Base-by-base conservation (phyloP, 192 early-diverging fungal genomes). In the Mortierella claussenii region DNA sequence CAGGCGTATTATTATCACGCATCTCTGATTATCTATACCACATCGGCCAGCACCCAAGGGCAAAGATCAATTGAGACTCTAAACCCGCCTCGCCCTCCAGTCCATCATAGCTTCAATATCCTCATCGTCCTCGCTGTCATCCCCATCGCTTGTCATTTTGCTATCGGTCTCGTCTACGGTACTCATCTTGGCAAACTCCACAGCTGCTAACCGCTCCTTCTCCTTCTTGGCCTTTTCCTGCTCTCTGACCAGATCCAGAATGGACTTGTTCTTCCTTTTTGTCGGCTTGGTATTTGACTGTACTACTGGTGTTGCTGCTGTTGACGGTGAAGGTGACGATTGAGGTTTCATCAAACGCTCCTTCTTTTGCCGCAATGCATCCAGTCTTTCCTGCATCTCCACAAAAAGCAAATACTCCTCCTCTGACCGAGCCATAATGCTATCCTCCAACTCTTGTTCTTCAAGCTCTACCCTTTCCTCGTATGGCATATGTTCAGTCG, bases 51-150 rank as follows among this genome's bases (percentile, higher is more conserved):
- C n/a, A n/a, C n/a, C n/a, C n/a, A n/a, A n/a, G n/a, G n/a, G n/a
- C n/a, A n/a, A n/a, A n/a, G n/a, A n/a, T n/a, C n/a, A n/a, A n/a
- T n/a, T n/a, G n/a, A n/a, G n/a, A n/a, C n/a, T n/a, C 62, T 53
- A 75, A 21, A 76, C 34, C 23, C 71, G 48, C 44, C 46, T 60
- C 48, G 71, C 71, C 17, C 71, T 54, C 71, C 71, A 76, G 42
- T 76, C 71, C 64, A 76, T 76, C 71, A 76, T 76, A 47, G 71
- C 71, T 24, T 76, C 71, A 43, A 76, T 76, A 30, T 76, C 71
- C 34, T 76, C 71, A 15, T 65, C 70, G 11, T 73, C 68, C 9
- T 53, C 58, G 23, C 57, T 60, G 10, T 69, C 42, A 18, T 60
- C 56, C 17, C 59, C 69, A 31, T 57, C 55, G 17, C 53, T 45